phyloP scores from a whole-genome alignment of 2,329 filamentous ascomycete species.

The Colletotrichum lupini region DNA sequence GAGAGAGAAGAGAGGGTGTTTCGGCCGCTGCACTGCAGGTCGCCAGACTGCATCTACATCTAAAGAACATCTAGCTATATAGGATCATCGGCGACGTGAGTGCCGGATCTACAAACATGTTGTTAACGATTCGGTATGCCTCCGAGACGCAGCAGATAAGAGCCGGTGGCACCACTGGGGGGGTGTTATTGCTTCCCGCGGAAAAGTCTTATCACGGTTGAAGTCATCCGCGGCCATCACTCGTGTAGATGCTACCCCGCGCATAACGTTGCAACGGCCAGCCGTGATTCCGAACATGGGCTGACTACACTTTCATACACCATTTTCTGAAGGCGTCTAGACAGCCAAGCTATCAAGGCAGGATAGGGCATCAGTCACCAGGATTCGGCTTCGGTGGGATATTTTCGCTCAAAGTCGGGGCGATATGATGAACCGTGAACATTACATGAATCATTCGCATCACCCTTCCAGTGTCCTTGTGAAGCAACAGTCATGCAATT shows the following conservation, averaged over 20 bases:
- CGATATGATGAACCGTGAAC: too few species aligned
- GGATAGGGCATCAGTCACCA: too few species aligned
- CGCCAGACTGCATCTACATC: too few species aligned
- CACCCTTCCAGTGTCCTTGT: background rate
- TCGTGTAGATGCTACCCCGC: background rate
- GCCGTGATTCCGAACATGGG: background rate
- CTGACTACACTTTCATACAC: too few species aligned
- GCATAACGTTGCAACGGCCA: background rate
- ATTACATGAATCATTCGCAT: accelerated
- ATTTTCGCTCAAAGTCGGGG: too few species aligned
- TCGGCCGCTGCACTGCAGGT: background rate
- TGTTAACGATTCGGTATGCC: too few species aligned
- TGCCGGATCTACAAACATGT: background rate
- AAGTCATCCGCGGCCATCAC: conserved; percentile 11
- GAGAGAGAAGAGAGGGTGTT: background rate
- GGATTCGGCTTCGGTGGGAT: too few species aligned
- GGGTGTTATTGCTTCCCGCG: background rate
- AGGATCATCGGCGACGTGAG: background rate
- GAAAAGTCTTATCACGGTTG: conserved; percentile 16
- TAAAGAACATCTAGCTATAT: conserved; percentile 4
- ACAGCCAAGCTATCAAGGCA: too few species aligned
- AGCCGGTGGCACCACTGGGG: background rate
- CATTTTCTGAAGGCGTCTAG: too few species aligned
- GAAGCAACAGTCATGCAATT: background rate
- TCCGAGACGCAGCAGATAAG: conserved; percentile 16